Percentiles rank a stretch among this genome's conserved stretches.
These are phyloP conservation scores for Colletotrichum sidae DNA, from an alignment of 2,329 filamentous ascomycete species.

Conservation along the genomic window DNA sequence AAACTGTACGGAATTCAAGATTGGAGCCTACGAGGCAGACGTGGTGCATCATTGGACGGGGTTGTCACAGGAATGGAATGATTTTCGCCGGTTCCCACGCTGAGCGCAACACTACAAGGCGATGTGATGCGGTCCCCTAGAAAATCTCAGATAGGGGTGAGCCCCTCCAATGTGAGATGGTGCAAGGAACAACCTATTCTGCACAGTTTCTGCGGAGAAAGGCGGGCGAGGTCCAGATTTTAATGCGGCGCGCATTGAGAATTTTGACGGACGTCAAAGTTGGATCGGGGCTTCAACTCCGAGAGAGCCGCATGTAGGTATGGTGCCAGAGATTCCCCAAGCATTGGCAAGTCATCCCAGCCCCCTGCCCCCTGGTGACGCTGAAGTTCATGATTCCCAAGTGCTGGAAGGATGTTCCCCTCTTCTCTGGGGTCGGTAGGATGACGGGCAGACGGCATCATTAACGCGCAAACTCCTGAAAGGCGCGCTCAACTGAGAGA, in stretches of 20 bases:
- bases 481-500: neutral
- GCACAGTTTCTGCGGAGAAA: slow-evolving; percentile 17
- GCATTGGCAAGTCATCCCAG: neutral
- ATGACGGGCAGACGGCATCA: slow-evolving; percentile 7
- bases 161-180: neutral
- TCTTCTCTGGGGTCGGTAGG: neutral
- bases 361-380: neutral
- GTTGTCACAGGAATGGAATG: neutral
- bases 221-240: slow-evolving; percentile 1
- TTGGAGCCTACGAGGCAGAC: neutral
- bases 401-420: slow-evolving; percentile 1
- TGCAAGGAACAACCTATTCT: slow-evolving; percentile 13
- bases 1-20: slow-evolving; percentile 6
- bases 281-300: slow-evolving; percentile 9
- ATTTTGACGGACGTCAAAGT: slow-evolving; percentile 5
- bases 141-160: neutral
- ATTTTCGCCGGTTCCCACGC: neutral
- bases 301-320: slow-evolving; percentile 15
- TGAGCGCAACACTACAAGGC: neutral
- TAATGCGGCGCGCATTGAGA: slow-evolving; percentile 18
- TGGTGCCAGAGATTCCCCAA: neutral
- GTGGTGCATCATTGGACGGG: neutral
- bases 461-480: neutral
- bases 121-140: slow-evolving; percentile 5
- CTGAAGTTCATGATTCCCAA: neutral